These are phyloP conservation scores for Orbilia oligospora DNA, from an alignment of 2,329 filamentous ascomycete species.

Conservation along the genomic window DNA sequence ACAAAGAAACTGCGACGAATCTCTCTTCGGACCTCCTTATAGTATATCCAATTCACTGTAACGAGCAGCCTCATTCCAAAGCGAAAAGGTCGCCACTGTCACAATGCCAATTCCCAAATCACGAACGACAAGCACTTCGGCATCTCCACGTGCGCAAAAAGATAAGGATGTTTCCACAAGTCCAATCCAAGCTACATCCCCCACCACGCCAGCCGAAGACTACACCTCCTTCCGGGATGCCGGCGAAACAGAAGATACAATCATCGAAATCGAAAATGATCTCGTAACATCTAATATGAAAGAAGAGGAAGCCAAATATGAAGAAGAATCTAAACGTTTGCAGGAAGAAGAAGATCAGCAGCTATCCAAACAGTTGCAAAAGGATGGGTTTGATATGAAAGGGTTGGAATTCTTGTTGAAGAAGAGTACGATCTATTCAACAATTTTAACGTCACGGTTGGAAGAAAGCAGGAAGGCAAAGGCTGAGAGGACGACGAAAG, in stretches of 20 bases:
- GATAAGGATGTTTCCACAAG: constrained; percentile 39
- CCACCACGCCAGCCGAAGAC: constrained; percentile 48
- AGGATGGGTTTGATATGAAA: constrained; percentile 53
- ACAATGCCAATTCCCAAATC: constrained; percentile 42
- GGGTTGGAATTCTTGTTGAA: constrained; percentile 64
- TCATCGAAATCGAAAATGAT: constrained; percentile 48
- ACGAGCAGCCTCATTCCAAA: neutral
- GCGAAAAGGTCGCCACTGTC: neutral
- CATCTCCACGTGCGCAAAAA: constrained; percentile 40
- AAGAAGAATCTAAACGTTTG: constrained; percentile 47
- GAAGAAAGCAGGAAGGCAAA: constrained; percentile 61
- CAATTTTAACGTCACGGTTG: constrained; percentile 65
- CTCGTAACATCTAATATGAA: constrained; percentile 59
- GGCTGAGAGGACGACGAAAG: constrained; percentile 51
- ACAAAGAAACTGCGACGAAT: neutral
- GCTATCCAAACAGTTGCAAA: constrained; percentile 47
- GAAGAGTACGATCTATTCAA: constrained; percentile 63
- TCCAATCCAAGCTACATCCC: constrained; percentile 40
- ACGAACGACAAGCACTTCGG: constrained; percentile 32
- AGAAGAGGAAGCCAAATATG: constrained; percentile 54
- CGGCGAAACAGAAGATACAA: constrained; percentile 30
- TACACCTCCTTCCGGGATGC: constrained; percentile 40
- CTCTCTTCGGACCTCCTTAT: too few species aligned
- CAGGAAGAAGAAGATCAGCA: constrained; percentile 55
- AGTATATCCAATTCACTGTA: too few species aligned